These are phyloP conservation scores for Leishmania martiniquensis DNA, from an alignment of 208 protist genomes.

Conservation along the genomic window DNA sequence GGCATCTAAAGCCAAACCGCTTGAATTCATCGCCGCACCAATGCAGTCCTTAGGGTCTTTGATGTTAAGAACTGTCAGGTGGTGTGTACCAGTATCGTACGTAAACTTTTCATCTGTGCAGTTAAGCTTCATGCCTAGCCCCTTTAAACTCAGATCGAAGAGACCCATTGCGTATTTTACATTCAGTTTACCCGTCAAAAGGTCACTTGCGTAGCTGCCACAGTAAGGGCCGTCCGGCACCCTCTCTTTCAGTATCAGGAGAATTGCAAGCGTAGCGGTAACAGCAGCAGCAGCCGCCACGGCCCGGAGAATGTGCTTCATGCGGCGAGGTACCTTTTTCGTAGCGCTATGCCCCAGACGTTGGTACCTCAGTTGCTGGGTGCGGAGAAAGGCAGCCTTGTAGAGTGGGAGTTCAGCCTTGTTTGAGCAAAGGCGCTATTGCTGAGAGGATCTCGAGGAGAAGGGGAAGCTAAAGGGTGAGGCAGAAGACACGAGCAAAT, in stretches of 20 bases:
- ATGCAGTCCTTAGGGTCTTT: constrained; percentile 71
- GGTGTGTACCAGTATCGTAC: constrained; percentile 56
- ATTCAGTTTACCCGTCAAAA: constrained; percentile 55
- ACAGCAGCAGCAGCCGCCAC: constrained; percentile 1
- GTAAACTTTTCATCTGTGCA: constrained; percentile 72
- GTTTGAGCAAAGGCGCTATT: neutral
- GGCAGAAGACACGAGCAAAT: neutral
- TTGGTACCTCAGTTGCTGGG: neutral
- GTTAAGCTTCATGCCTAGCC: constrained; percentile 35
- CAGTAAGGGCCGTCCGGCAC: constrained; percentile 53
- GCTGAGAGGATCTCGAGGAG: neutral
- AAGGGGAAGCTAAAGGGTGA: neutral
- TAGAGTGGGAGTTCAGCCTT: neutral
- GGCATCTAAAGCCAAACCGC: constrained; percentile 44
- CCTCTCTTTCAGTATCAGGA: constrained; percentile 4
- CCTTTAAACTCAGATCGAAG: constrained; percentile 61
- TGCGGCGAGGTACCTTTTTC: neutral
- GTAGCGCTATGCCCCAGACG: neutral
- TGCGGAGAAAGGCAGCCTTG: neutral
- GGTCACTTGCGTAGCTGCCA: constrained; percentile 46
- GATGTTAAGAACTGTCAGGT: constrained; percentile 32
- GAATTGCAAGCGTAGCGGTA: neutral
- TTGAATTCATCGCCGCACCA: constrained; percentile 48
- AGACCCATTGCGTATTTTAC: constrained; percentile 11
- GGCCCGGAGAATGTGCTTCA: constrained; percentile 1